These are phyloP conservation scores for Neofusicoccum ribis DNA, from an alignment of 2,329 filamentous ascomycete genomes.

Conservation along the genomic window DNA sequence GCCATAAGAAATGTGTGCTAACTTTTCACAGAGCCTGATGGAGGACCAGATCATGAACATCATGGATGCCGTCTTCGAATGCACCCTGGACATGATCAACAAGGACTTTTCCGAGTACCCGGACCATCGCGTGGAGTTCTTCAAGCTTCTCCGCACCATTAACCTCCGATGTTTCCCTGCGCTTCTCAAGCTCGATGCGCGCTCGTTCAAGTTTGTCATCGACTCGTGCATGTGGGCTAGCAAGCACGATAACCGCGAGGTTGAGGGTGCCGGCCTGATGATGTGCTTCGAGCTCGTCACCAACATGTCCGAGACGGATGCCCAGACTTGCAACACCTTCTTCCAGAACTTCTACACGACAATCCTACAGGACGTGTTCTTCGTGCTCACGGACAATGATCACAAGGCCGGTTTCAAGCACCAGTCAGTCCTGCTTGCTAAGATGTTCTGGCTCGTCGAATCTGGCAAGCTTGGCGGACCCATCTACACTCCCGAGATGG, in stretches of 20 bases:
- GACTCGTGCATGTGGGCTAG: slow-evolving; percentile 99
- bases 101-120: slow-evolving; percentile 99
- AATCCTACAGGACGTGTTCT: slow-evolving; percentile 97
- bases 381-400: slow-evolving; percentile 93
- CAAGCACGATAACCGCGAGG: slow-evolving; percentile 98
- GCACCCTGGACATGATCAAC: slow-evolving; percentile 99
- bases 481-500: slow-evolving; percentile 83
- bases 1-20: background rate
- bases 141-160: slow-evolving; percentile 93
- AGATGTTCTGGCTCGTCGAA: slow-evolving; percentile 95
- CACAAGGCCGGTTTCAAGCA: slow-evolving; percentile 99
- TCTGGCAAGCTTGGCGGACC: slow-evolving; percentile 88
- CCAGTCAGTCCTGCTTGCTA: slow-evolving; percentile 87
- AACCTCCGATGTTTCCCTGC: slow-evolving; percentile 97
- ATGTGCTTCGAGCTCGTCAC: slow-evolving; percentile 98
- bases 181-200: slow-evolving; percentile 87
- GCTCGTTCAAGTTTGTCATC: slow-evolving; percentile 99
- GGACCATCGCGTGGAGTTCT: slow-evolving; percentile 98
- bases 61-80: slow-evolving; percentile 98
- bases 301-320: slow-evolving; percentile 93
- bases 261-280: slow-evolving; percentile 91
- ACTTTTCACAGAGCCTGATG: slow-evolving; percentile 72
- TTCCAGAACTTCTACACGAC: slow-evolving; percentile 97
- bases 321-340: slow-evolving; percentile 84
- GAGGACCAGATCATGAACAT: slow-evolving; percentile 96